Evolutionary conservation across 2,329 filamentous ascomycete species (phyloP), one percentile per base, ranked within the genome.

Genomic region (Colletotrichum horii): DNA sequence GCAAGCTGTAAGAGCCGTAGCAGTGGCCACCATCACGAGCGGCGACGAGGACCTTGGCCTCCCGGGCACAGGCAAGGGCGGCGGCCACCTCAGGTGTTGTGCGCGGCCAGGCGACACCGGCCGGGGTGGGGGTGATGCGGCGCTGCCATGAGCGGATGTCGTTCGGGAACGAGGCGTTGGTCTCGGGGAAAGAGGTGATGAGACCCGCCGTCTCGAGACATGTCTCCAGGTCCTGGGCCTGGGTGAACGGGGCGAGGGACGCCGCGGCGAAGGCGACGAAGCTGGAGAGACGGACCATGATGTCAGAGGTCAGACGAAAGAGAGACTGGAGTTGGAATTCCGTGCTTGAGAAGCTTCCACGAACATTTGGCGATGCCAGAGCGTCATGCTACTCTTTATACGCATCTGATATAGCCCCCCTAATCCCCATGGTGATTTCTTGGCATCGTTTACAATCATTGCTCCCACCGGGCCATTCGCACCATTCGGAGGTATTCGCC

Each of bases 21-120:
- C 74, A 77, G 70, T 77, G 74, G 38, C 68, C 74, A 4, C 66
- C 70, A 16, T 75, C 76, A n/a, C 75, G 74, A 58, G 76, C 69
- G 43, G 70, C 70, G 15, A 74, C 76, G 28, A 71, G 71, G 16
- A 77, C 74, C 38, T 68, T 62, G 56, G 74, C 70, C 14, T 74
- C 76, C 32, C 76, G 74, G 24, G 76, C 76, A 32, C 76, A 77
- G 32, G 74, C 70, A 1, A 77, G 76, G 58, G 76, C 70, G 34
- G 74, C 66, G 32, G 76, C 74, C 5, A 77, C 62, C 64, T 77
- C 66, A 6, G 72, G 69, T 11, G 66, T 69, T 14, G 55, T 77
- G 6, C 75, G 61, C 9, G 76, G 76, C 69, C 64, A 76, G 48
- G 74, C 66, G 38, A 77, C 74, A n/a, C 69, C 76, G 48, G 70